Evolutionary conservation across 2,329 filamentous ascomycete species (phyloP), one percentile per base, ranked within the genome.

Genomic region (Cladosporium colombiae): DNA sequence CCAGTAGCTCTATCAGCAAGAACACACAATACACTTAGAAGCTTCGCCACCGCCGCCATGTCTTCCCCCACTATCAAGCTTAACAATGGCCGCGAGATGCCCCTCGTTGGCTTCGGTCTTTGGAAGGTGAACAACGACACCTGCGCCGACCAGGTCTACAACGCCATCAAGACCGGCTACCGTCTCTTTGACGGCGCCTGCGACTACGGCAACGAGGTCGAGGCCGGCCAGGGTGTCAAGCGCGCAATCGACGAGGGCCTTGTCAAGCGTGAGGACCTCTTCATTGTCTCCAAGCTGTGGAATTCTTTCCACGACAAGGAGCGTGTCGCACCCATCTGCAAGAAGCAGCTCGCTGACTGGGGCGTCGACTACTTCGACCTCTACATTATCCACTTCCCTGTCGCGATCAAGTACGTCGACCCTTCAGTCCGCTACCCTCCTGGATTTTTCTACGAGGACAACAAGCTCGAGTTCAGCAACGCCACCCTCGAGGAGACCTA

Each of bases 251-350:
- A 89, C 75, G 91, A 95, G 11, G 90, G 91, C 52, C 79, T 94
- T 66, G 91, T 93, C 72, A 92, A 89, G 83, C 89, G 91, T 67
- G 88, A 91, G 79, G 92, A 97, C 27, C 90, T 96, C 77, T 96
- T 96, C 86, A 88, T 97, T 76, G 91, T 93, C 70, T 92, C 90
- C 80, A 97, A 96, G 84, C 89, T 97, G 66, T 96, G 93, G 92
- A 93, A 94, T 83, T 89, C 89, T 71, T 96, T 93, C 86, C 92
- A 96, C 83, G 90, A 94, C 74, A 84, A 84, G 72, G 89, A 94
- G 72, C 85, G 86, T 72, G 91, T 94, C 68, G 87, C 89, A 80
- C 88, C 88, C 66, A 92, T 95, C 76, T 85, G 83, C 79, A 87
- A 87, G 78, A 89, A 89, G 76, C 91, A 93, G 81, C 88, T 93